phyloP scores from a whole-genome alignment of 352 stramenopile species.

The Phytopythium kandeliae region DNA sequence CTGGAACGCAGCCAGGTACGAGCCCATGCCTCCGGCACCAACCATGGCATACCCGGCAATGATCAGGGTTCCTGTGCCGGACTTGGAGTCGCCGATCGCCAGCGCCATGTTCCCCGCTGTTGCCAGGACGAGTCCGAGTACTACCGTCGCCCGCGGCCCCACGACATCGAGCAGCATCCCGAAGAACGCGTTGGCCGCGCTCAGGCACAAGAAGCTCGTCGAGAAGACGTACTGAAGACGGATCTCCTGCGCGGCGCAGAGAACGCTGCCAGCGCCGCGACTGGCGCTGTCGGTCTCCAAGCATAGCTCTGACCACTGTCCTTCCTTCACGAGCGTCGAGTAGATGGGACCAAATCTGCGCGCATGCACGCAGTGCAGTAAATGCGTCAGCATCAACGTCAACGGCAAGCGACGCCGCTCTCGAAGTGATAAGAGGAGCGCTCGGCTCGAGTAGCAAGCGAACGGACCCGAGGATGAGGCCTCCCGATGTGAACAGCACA shows the following conservation, averaged over 20 bases:
- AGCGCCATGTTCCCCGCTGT: conserved; percentile 54
- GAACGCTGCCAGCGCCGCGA: background rate
- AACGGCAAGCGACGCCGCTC: background rate
- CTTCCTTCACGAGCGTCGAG: conserved; percentile 51
- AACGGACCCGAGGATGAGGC: conserved; percentile 53
- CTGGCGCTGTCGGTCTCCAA: conserved; percentile 1
- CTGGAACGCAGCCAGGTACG: conserved; percentile 76
- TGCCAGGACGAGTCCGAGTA: conserved; percentile 45
- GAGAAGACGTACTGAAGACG: conserved; percentile 75
- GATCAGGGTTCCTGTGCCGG: conserved; percentile 39
- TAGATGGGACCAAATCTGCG: conserved; percentile 69
- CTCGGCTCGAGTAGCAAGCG: background rate
- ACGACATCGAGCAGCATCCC: conserved; percentile 67
- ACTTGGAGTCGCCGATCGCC: conserved; percentile 46
- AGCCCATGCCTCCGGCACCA: conserved; percentile 61
- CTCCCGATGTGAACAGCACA: conserved; percentile 58
- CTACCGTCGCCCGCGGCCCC: conserved; percentile 46
- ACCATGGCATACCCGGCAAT: conserved; percentile 67
- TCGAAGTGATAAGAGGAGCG: no score
- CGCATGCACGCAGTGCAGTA: no score
- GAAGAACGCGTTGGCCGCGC: conserved; percentile 74
- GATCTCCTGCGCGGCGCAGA: conserved; percentile 63
- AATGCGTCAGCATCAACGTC: background rate
- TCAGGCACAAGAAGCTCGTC: conserved; percentile 74
- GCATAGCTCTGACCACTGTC: conserved; percentile 68